Evolutionary conservation across 441 rosid genomes (phyloP), one percentile per base, ranked within the genome.

Genomic region (Raphanus hybrid): DNA sequence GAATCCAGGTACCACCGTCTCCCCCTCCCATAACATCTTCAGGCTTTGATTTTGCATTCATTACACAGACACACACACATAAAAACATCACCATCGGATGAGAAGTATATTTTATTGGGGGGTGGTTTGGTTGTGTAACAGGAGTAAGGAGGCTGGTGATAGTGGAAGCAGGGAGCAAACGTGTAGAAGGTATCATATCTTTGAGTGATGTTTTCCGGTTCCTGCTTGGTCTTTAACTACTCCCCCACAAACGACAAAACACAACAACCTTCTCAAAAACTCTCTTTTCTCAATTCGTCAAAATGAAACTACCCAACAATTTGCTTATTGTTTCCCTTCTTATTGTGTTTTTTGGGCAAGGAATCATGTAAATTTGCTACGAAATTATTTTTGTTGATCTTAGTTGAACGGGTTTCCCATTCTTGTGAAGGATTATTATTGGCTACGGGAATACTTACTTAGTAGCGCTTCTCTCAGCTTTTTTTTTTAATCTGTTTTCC

Each of bases 101-200:
- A 59, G 39, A 68, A 57, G 39, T 27, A 26, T 16, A 16, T 14
- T 58, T 4, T 39, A 35, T 10, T 48, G 7, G 57, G 63, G 15
- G 50, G 8, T 52, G 12, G n/a, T 4, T 35, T 50, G 76, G 45
- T 18, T 65, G 70, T 72, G 62, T 41, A 4, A 71, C 15, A 96
- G 99, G 98, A 75, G 93, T 91, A 34, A 87, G 98, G 85, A 87
- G 98, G 74, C 84, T 96, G 45, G 84, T 94, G 74, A 86, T 92
- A 63, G 98, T 96, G 82, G 98, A 96, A 83, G 95, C 98, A 45
- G 98, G 99, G 68, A 96, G 97, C 90, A 96, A 90, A 84, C 96
- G 98, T 16, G 98, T 96, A 3, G 92, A 96, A 91, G 99, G 98
- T 73, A 87, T 94, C 60, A 84, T 96, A 64, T 87, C 99, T 27